Percentiles rank a stretch among this genome's conserved stretches.
phyloP scores from a whole-genome alignment of 305 asterid species.

The Fraxinus platypoda region DNA sequence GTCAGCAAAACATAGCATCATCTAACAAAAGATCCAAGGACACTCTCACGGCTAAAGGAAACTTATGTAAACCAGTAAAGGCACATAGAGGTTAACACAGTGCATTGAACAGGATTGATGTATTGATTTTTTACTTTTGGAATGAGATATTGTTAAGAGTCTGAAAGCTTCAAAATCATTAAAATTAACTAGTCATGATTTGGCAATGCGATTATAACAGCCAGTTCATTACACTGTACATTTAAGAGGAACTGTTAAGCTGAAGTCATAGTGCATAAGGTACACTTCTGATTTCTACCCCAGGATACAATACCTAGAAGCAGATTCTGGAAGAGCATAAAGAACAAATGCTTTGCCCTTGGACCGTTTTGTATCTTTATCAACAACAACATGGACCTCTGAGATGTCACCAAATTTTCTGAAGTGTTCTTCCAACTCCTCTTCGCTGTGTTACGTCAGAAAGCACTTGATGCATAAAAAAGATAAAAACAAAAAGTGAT shows the following conservation, averaged over 20 bases:
- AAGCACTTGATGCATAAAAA: not conserved
- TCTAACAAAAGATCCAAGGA: conserved; percentile 8
- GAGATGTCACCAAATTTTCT: conserved; percentile 63
- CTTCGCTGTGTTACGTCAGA: conserved; percentile 58
- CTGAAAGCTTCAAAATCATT: not conserved
- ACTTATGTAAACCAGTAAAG: not conserved
- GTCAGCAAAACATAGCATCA: not conserved
- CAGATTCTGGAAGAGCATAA: conserved; percentile 78
- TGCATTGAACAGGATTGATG: not conserved
- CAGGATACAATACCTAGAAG: conserved; percentile 59
- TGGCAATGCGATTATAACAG: not conserved
- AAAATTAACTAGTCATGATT: not conserved
- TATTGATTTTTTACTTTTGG: not conserved
- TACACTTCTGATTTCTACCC: conserved; percentile 3
- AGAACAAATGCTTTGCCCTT: conserved; percentile 80
- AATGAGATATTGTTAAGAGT: not conserved
- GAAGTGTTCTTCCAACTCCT: conserved; percentile 72
- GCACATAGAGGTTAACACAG: not conserved
- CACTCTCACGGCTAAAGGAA: conserved; percentile 5
- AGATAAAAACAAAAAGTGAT: not conserved
- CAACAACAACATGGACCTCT: conserved; percentile 83
- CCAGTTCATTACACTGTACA: not conserved
- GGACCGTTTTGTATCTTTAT: conserved; percentile 84
- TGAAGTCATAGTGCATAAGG: not conserved
- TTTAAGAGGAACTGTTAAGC: not conserved